These are phyloP conservation scores for Pezicula carpinea DNA, from an alignment of 2,329 filamentous ascomycete species.

Conservation along the genomic window DNA sequence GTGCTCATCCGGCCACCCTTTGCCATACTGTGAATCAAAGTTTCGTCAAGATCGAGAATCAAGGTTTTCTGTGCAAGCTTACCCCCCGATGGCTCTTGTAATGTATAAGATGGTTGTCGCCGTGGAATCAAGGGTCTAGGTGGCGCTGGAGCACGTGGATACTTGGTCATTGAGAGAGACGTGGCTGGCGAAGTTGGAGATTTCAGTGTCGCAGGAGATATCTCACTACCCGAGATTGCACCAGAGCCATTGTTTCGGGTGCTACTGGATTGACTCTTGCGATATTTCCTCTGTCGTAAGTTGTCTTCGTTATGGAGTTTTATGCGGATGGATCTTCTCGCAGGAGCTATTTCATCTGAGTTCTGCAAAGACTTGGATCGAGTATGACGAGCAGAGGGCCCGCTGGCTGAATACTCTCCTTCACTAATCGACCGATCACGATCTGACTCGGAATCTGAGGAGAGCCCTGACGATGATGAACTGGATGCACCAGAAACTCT, in stretches of 20 bases:
- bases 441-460: constrained; percentile 62
- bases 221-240: constrained; percentile 29
- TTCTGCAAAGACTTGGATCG: constrained; percentile 58
- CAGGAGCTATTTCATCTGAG: constrained; percentile 60
- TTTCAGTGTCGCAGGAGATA: constrained; percentile 77
- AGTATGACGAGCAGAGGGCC: constrained; percentile 40
- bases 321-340: constrained; percentile 81
- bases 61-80: constrained; percentile 79
- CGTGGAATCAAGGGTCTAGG: constrained; percentile 86
- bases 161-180: constrained; percentile 69
- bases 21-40: constrained; percentile 94
- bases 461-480: constrained; percentile 58
- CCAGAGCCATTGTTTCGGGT: constrained; percentile 36
- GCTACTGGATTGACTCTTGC: constrained; percentile 48
- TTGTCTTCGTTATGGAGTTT: constrained; percentile 81
- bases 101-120: constrained; percentile 80
- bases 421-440: constrained; percentile 27
- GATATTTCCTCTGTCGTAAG: constrained; percentile 67
- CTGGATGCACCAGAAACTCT: constrained; percentile 16
- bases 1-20: constrained; percentile 94
- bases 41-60: constrained; percentile 94
- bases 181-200: constrained; percentile 83
- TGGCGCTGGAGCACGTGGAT: constrained; percentile 83
- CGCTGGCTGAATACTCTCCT: constrained; percentile 11
- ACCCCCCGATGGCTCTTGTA: constrained; percentile 43